Evolutionary conservation across 495 filamentous ascomycete species (phyloP), one percentile per base, ranked within the genome.

Genomic region (Penicillium coffeae): DNA sequence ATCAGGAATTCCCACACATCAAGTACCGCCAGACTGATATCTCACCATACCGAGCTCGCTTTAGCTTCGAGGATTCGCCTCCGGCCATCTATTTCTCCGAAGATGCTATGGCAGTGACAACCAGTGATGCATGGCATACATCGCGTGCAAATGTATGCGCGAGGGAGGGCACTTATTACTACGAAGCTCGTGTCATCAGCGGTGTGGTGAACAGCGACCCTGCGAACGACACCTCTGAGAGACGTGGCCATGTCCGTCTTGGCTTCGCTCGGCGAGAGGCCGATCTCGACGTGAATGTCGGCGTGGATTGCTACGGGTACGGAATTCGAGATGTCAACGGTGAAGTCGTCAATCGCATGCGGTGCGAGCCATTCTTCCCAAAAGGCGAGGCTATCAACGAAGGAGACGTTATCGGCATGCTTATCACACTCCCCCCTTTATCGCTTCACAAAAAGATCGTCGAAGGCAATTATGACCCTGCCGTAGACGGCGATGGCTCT

Each of bases 261-360:
- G 94, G 94, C 1, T 96, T 89, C 68, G 90, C 93, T 1, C 73
- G 94, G 45, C 77, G 92, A 25, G 94, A 99, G 58, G 90, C 91
- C 8, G 88, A 89, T 14, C 72, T 96, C 2, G 94, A 97, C 56
- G 88, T 88, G 12, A 93, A 94, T 8, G 89, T 96, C 10, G 94
- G 94, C 0, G 95, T 91, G 55, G 93, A 99, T 64, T 90, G 88
- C 27, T 97, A 97, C 65, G 93, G 90, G 38, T 99, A 99, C 63
- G 94, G 88, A 15, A 78, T 99, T 45, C 84, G 91, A 16, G 94
- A 97, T 59, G 82, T 89, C 10, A 78, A 82, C 10, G 91, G 92
- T 8, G 89, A 97, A 60, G 92, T 93, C 39, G 86, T 96, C 18
- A 90, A 94, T 68, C 87, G 91, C 72, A 96, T 92, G 47, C 84